Percentiles rank a stretch among this genome's conserved stretches.
Conservation (phyloP, 2,329 filamentous ascomycete species). For the Trichoderma endophyticum region DNA sequence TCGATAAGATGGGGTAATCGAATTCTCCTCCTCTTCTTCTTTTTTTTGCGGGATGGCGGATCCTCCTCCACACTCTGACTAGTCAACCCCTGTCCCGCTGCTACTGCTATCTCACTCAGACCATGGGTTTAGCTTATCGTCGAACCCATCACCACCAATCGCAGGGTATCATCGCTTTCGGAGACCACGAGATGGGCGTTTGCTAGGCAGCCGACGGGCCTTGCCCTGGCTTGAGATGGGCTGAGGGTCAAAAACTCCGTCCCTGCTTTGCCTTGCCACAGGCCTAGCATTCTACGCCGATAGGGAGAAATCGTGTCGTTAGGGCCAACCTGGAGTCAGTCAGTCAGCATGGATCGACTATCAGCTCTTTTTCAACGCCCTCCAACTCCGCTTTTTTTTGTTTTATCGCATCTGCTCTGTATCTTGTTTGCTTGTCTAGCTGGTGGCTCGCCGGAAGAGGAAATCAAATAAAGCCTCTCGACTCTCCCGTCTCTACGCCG, state of each 20-base stretch:
- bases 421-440: not conserved
- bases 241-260: not conserved
- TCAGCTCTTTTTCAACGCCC: not conserved
- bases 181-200: not conserved
- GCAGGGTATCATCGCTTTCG: not conserved
- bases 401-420: not conserved
- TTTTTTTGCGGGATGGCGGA: conserved; percentile 8
- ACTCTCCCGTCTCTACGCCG: not conserved
- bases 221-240: not conserved
- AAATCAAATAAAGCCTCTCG: conserved; percentile 15
- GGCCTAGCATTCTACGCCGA: not conserved
- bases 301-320: not conserved
- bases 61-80: conserved; percentile 4
- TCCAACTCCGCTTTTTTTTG: not conserved
- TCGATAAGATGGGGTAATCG: conserved; percentile 46
- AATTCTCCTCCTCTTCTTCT: not conserved
- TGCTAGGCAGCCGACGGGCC: not conserved
- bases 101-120: conserved; percentile 1
- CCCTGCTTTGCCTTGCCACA: not conserved
- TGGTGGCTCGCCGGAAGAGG: conserved; percentile 1
- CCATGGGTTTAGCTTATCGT: conserved; percentile 1
- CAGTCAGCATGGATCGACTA: not conserved
- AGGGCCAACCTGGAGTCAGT: not conserved
- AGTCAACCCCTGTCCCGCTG: not conserved
- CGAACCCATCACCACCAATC: not conserved